Evolutionary conservation across 148 eudicot genomes (phyloP).

Genomic region (Cornus florida): DNA sequence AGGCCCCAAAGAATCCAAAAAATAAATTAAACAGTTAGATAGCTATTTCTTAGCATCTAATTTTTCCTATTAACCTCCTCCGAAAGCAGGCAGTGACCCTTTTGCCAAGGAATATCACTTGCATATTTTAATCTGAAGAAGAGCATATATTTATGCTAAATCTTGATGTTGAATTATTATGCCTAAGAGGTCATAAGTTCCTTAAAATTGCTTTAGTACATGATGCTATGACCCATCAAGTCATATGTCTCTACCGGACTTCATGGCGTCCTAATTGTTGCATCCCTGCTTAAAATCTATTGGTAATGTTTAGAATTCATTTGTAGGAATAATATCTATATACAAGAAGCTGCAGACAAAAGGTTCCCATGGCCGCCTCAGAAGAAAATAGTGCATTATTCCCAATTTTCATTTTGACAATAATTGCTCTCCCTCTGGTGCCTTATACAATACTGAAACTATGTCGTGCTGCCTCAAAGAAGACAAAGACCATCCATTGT

Average conservation of each 20-base stretch:
- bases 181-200: neutral
- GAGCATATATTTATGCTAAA: too few relatives aligned
- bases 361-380: slow-evolving; percentile 66
- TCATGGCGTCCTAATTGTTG: neutral
- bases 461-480: slow-evolving; percentile 71
- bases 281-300: neutral
- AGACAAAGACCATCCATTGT: slow-evolving; percentile 67
- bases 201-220: neutral
- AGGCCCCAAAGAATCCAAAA: too few relatives aligned
- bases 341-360: slow-evolving; percentile 22
- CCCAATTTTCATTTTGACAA: slow-evolving; percentile 85
- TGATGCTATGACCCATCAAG: neutral
- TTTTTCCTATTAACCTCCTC: too few relatives aligned
- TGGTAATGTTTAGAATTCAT: neutral
- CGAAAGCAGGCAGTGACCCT: too few relatives aligned
- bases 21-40: too few relatives aligned
- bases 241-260: neutral
- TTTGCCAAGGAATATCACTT: too few relatives aligned
- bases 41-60: too few relatives aligned
- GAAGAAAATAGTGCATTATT: slow-evolving; percentile 87
- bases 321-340: slow-evolving; percentile 23
- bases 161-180: neutral
- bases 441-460: slow-evolving; percentile 85
- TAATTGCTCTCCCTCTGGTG: slow-evolving; percentile 84
- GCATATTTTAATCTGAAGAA: too few relatives aligned